Conservation (phyloP, 345 rosid genomes). For the Euphorbia tirucalli region DNA sequence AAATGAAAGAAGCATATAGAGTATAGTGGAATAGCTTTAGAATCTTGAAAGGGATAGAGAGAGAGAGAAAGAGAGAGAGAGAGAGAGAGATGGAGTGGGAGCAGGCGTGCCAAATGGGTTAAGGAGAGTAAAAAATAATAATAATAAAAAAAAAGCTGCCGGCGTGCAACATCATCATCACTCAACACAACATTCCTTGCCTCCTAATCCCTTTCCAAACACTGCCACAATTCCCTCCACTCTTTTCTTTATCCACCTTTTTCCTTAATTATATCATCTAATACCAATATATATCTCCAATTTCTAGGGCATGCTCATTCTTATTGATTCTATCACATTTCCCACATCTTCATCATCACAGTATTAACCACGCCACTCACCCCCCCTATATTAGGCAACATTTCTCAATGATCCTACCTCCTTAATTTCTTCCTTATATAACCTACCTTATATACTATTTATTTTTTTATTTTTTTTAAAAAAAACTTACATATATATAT, state of each 20-base stretch:
- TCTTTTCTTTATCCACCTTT: conserved; percentile 15
- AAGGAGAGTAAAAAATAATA: conserved; percentile 17
- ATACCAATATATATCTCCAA: conserved; percentile 28
- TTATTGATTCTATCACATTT: no score
- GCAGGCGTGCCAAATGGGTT: conserved; percentile 63
- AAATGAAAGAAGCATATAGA: conserved; percentile 17
- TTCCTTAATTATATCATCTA: conserved; percentile 14
- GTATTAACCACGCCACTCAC: no score
- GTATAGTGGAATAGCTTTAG: conserved; percentile 44
- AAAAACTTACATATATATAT: no score
- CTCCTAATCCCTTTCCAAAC: conserved; percentile 70
- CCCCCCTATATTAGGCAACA: conserved; percentile 17
- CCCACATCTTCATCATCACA: no score
- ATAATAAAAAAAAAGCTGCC: conserved; percentile 85
- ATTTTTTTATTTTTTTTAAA: no score
- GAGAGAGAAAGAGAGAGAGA: no score
- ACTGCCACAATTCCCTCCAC: conserved; percentile 45
- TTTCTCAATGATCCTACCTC: no score
- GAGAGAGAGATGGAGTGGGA: conserved; percentile 43
- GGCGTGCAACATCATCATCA: conserved; percentile 87
- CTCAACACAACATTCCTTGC: conserved; percentile 48
- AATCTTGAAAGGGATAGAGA: background rate
- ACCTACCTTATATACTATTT: no score
- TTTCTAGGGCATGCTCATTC: conserved; percentile 31
- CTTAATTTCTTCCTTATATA: no score